Evolutionary conservation across 768 basidiomycete species (phyloP), one percentile per base, ranked within the genome.

Genomic region (Mycena pura): DNA sequence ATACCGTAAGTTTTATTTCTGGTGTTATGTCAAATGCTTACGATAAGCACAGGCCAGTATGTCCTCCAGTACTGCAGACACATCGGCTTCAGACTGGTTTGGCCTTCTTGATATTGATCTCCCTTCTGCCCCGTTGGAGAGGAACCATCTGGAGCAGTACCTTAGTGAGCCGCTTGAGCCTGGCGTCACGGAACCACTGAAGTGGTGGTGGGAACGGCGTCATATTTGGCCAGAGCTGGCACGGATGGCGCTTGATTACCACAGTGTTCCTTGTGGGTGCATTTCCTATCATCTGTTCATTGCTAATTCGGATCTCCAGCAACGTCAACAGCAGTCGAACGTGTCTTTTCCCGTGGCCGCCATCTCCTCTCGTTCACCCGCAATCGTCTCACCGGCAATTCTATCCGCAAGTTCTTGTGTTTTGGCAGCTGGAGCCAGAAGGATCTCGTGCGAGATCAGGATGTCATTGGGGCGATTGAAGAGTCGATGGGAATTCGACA

Each of bases 341-440:
- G 39, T 28, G 61, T 62, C 21, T 62, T 62, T 25, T 62, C 61
- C 6, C 55, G 50, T 15, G 61, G 61, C 0, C 47, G 54, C 7
- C 32, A 24, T 17, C 55, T 62, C 1, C 61, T 62, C 13, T 40
- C 32, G 10, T 57, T 57, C 36, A 57, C 55, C 11, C 34, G 45
- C 4, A 57, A 57, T 45, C 34, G 55, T 1, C 53, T 76, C 3
- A 70, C 69, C 5, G 64, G 49, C 5, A 60, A 72, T 57, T 66
- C 70, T 1, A 72, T 71, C 0, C 59, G 67, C 1, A 69, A 71
- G 0, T 49, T 75, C 6, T 50, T 80, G 31, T 80, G 78, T 57
- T 67, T 79, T 0, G 72, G 72, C 7, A 51, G 31, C 1, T 80
- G 78, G 78, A 73, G 70, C 41, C 21, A 5, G 0, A 17, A 72